These are phyloP conservation scores for Microsporum ferrugineum DNA, from an alignment of 2,329 filamentous ascomycete genomes.

Conservation along the genomic window DNA sequence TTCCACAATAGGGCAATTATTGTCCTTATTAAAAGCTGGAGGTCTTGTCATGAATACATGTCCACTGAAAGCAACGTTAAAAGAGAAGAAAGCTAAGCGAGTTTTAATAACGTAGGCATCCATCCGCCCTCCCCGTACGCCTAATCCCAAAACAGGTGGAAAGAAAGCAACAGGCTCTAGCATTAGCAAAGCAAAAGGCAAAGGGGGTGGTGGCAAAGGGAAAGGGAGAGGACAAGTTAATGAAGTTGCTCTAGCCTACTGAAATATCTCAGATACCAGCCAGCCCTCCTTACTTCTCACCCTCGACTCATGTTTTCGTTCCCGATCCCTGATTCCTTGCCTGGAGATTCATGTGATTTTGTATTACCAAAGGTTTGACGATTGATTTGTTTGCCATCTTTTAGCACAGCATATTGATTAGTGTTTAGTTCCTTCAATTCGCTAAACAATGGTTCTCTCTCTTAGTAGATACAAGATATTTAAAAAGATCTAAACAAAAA, in stretches of 20 bases:
- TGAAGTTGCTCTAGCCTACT: not conserved
- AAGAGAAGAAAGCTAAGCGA: not conserved
- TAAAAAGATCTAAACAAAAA: not conserved
- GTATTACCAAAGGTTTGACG: not conserved
- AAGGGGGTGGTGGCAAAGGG: constrained; percentile 1
- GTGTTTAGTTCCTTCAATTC: not conserved
- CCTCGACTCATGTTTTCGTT: not conserved
- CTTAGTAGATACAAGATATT: not conserved
- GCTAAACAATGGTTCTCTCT: not conserved
- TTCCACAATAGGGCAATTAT: not conserved
- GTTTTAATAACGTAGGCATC: not conserved
- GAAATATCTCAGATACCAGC: not conserved
- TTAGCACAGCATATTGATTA: not conserved
- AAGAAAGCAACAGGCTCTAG: not conserved
- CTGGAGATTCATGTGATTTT: not conserved
- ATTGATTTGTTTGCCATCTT: not conserved
- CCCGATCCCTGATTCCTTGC: not conserved
- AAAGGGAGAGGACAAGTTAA: not conserved
- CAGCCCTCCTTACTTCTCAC: not conserved
- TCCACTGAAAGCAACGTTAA: not conserved
- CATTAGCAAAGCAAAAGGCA: not conserved
- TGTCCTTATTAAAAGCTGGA: not conserved
- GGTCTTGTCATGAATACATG: not conserved
- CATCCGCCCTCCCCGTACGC: not conserved
- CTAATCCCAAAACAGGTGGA: not conserved